phyloP scores from a whole-genome alignment of 352 stramenopile genomes.

The Phytophthora fragariaefolia region DNA sequence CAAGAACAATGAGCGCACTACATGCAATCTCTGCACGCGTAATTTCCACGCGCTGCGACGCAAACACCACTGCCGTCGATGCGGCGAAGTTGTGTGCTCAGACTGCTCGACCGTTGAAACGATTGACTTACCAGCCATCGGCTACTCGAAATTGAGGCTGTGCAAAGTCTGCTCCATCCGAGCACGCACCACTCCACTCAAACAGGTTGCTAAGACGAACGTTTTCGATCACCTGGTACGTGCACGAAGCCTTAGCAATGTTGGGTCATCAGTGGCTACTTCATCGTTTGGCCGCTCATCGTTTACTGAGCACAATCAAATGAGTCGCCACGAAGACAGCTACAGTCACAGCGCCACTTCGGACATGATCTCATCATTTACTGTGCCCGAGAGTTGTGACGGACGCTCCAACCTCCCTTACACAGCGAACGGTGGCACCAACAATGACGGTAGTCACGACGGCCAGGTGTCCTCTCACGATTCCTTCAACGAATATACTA shows the following conservation, averaged over 20 bases:
- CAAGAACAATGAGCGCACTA: constrained; percentile 73
- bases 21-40: constrained; percentile 78
- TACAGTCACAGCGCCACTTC: constrained; percentile 34
- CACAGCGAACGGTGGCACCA: constrained; percentile 8
- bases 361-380: constrained; percentile 18
- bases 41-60: constrained; percentile 79
- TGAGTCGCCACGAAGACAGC: constrained; percentile 31
- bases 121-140: constrained; percentile 77
- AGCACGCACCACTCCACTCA: constrained; percentile 75
- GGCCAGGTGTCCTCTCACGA: constrained; percentile 7
- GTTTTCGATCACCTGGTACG: constrained; percentile 73
- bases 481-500: constrained; percentile 38
- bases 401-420: constrained; percentile 35
- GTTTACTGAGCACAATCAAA: constrained; percentile 51
- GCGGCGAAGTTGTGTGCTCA: constrained; percentile 81
- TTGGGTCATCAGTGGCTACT: constrained; percentile 32
- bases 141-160: constrained; percentile 77
- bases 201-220: constrained; percentile 58
- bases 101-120: constrained; percentile 80
- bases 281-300: constrained; percentile 58
- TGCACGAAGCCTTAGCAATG: constrained; percentile 59
- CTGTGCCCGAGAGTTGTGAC: constrained; percentile 8
- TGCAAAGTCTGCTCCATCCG: constrained; percentile 85
- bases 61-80: constrained; percentile 87
- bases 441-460: constrained; percentile 32